These are phyloP conservation scores for Salicornia ramosissima DNA, from an alignment of 148 eudicot species.

Conservation along the genomic window DNA sequence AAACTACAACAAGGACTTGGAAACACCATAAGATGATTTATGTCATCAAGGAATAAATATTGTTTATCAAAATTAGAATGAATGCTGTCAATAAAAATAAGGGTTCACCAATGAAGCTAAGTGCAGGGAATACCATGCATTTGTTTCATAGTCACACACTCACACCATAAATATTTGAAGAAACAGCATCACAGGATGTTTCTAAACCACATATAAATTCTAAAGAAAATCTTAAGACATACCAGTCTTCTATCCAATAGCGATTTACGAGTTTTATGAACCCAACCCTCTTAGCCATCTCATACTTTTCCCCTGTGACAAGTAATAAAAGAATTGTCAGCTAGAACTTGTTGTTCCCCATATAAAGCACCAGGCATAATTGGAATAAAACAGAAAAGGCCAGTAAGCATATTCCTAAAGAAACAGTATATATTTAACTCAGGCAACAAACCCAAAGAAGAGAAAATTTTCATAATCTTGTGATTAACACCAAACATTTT, in stretches of 20 bases:
- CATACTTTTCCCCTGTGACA: constrained; percentile 83
- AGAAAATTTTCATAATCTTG: too few relatives aligned
- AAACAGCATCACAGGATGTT: background rate
- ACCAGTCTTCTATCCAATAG: constrained; percentile 93
- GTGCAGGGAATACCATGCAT: background rate
- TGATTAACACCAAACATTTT: background rate
- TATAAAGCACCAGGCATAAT: background rate
- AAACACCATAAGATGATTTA: background rate
- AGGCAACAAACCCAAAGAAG: too few relatives aligned
- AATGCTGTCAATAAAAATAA: background rate
- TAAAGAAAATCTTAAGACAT: constrained; percentile 16
- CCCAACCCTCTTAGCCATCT: constrained; percentile 56
- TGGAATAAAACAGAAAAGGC: background rate
- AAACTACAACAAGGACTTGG: background rate
- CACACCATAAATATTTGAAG: background rate
- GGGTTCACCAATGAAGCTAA: background rate
- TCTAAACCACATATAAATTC: background rate
- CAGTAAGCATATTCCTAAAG: background rate
- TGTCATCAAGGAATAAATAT: too few relatives aligned
- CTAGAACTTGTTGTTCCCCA: background rate
- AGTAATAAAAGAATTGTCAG: background rate
- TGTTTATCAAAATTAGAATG: background rate
- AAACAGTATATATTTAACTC: background rate
- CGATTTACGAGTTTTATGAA: constrained; percentile 76
- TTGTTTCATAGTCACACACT: background rate